Conservation (phyloP, 2,329 filamentous ascomycete species). For the Teratosphaeria pseudoeucalypti region DNA sequence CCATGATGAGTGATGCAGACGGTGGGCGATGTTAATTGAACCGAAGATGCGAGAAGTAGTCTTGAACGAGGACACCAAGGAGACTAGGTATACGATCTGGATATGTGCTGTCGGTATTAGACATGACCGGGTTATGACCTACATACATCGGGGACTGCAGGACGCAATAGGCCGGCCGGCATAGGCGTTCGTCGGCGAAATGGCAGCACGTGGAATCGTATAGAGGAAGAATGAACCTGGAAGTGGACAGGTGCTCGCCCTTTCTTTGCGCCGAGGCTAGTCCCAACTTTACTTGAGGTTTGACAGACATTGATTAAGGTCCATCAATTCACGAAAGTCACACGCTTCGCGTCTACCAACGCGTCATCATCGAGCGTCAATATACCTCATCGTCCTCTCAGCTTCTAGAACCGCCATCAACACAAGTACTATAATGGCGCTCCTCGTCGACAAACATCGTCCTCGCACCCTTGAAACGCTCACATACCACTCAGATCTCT, state of each 20-base stretch:
- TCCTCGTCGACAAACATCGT: slow-evolving; percentile 55
- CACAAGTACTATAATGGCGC: slow-evolving; percentile 40
- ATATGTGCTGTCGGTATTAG: too few relatives aligned
- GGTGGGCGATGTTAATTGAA: background rate
- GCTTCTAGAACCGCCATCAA: background rate
- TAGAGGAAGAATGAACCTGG: too few relatives aligned
- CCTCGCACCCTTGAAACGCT: slow-evolving; percentile 66
- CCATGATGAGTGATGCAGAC: background rate
- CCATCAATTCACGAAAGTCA: background rate
- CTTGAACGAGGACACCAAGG: background rate
- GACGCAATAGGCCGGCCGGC: background rate
- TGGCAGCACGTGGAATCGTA: background rate
- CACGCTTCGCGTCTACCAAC: background rate
- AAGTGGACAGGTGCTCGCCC: background rate
- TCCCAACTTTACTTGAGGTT: background rate
- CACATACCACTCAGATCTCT: slow-evolving; percentile 82
- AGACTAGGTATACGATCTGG: background rate
- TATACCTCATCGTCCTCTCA: background rate
- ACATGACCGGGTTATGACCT: background rate
- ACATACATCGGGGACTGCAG: background rate
- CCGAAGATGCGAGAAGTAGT: background rate
- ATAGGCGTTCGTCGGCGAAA: background rate
- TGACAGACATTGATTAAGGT: background rate
- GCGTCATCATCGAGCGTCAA: background rate
- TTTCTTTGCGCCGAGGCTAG: background rate